phyloP scores from a whole-genome alignment of 805 yeast species.

The Metschnikowia baotianmanensis region DNA sequence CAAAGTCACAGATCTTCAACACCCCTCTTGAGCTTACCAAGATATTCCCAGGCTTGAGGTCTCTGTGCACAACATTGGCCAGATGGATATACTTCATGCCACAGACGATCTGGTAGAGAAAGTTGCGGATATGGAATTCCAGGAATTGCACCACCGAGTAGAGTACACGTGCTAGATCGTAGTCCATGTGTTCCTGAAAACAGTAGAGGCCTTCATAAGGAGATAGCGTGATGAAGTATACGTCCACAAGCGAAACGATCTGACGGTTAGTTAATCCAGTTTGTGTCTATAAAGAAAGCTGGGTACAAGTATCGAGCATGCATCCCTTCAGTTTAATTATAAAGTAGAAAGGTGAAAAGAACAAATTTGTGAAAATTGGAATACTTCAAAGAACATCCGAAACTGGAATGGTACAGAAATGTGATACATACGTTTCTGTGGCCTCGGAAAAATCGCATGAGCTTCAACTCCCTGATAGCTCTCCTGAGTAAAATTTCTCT shows the following conservation, averaged over 20 bases:
- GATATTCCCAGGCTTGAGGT: constrained; percentile 88
- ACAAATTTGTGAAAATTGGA: background rate
- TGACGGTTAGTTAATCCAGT: constrained; percentile 27
- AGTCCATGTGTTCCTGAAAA: constrained; percentile 80
- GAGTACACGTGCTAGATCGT: constrained; percentile 78
- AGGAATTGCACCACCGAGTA: constrained; percentile 73
- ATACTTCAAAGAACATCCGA: background rate
- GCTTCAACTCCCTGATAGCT: constrained; percentile 78
- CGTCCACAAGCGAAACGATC: constrained; percentile 70
- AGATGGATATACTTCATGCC: constrained; percentile 88
- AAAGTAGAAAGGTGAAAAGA: background rate
- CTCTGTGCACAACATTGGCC: constrained; percentile 90
- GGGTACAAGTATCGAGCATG: too few relatives aligned
- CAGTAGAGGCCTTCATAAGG: constrained; percentile 89
- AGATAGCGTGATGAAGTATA: constrained; percentile 61
- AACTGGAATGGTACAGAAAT: background rate
- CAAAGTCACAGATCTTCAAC: constrained; percentile 90
- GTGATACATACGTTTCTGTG: constrained; percentile 62
- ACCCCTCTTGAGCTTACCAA: constrained; percentile 71
- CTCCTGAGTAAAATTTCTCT: constrained; percentile 68
- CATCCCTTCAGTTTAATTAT: background rate
- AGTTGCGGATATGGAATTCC: constrained; percentile 77
- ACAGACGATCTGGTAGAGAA: constrained; percentile 77
- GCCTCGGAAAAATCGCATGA: constrained; percentile 81
- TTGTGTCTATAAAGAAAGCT: too few relatives aligned